phyloP scores from a whole-genome alignment of 345 rosid species.

The Dipteronia sinensis region DNA sequence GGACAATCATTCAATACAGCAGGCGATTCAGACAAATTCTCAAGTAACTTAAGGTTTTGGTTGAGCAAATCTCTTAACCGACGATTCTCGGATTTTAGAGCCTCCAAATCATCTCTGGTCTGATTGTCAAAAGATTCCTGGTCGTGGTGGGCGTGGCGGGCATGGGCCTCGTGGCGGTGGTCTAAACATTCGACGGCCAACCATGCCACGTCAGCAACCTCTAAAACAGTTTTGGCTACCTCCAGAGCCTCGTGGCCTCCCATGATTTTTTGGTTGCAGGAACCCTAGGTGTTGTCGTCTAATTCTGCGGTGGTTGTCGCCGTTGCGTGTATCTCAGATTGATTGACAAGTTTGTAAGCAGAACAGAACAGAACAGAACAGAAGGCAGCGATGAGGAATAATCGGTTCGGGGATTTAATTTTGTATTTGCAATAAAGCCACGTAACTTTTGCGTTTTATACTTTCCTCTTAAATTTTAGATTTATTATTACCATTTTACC shows the following conservation, averaged over 20 bases:
- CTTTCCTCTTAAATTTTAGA: neutral
- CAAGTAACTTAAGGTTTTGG: conserved; percentile 71
- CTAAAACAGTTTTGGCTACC: conserved; percentile 89
- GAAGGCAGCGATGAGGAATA: neutral
- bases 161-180: conserved; percentile 52
- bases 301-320: neutral
- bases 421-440: neutral
- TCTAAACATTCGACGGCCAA: conserved; percentile 68
- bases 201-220: conserved; percentile 97
- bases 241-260: conserved; percentile 66
- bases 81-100: conserved; percentile 62
- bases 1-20: conserved; percentile 65
- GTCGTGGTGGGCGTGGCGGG: conserved; percentile 22
- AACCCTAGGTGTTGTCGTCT: conserved; percentile 8
- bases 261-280: conserved; percentile 22
- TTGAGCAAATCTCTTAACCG: conserved; percentile 66
- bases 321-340: conserved; percentile 12
- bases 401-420: neutral
- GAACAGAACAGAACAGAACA: too few species aligned
- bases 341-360: neutral
- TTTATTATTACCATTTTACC: neutral
- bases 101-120: conserved; percentile 47
- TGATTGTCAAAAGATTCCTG: neutral
- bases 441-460: neutral
- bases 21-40: conserved; percentile 70